Evolutionary conservation across 805 yeast species (phyloP).

Genomic region (Lipomyces sp.): DNA sequence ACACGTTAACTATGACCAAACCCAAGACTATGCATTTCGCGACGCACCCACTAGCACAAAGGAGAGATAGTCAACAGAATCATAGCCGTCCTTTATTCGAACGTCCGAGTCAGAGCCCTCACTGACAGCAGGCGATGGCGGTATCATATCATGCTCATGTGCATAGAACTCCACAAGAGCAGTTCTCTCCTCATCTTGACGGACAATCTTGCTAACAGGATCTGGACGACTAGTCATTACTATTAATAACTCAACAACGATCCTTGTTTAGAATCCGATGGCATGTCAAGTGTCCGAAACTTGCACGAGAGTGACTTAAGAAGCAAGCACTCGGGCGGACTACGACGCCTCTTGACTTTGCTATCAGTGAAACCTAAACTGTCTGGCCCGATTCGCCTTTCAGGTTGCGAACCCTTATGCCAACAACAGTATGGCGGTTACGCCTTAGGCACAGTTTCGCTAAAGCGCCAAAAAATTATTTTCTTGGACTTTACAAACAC

Average conservation of each 20-base stretch:
- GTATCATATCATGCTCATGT: background rate
- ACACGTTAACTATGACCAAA: background rate
- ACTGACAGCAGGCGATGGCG: background rate
- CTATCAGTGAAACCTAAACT: background rate
- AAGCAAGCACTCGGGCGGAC: background rate
- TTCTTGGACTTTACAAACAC: background rate
- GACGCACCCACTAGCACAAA: slow-evolving; percentile 24
- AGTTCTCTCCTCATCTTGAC: background rate
- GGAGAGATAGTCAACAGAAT: slow-evolving; percentile 23
- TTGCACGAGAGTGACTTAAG: background rate
- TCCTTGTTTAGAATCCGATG: background rate
- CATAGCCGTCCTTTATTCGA: slow-evolving; percentile 1
- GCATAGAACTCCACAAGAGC: too few species aligned
- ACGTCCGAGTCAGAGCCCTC: background rate
- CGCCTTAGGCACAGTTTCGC: background rate
- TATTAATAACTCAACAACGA: background rate
- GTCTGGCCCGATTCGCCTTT: background rate
- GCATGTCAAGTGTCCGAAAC: background rate
- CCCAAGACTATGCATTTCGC: background rate
- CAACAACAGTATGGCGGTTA: background rate
- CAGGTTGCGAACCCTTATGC: too few species aligned
- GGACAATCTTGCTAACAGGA: slow-evolving; percentile 1
- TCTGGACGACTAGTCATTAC: background rate
- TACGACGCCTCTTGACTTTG: background rate
- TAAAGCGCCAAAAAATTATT: background rate